Base-by-base conservation (phyloP, 768 basidiomycete genomes). In the Pholiota molesta region DNA sequence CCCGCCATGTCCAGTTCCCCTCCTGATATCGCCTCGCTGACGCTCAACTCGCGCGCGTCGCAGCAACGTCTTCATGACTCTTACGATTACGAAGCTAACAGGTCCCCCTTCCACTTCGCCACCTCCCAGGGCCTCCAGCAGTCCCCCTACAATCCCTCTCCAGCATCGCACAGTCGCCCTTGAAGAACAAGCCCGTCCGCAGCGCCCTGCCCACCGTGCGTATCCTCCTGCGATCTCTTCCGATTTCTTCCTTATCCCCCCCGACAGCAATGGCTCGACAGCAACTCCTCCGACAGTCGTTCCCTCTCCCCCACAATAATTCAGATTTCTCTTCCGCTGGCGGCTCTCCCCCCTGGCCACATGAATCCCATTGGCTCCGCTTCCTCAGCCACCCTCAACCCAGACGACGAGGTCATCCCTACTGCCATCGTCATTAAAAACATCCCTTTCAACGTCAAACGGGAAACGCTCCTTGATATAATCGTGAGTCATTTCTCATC, bases 381-480 rank as follows among this genome's bases (percentile, higher is more conserved):
- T 33, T 82, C 86, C 13, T 83, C 87, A 52, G 77, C 75, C 61
- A 80, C 77, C 71, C 59, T 49, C 60, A 83, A 77, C 62, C 69
- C 74, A 45, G 92, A 94, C 68, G 95, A 97, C 77, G 95, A 97
- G 75, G 84, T 97, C 75, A 99, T 99, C 78, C 97, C 97, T 59
- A 99, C 96, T 10, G 97, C 97, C 58, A 98, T 99, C 72, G 97
- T 99, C 73, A 98, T 99, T 77, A 99, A 99, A 87, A 98, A 98
- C 82, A 99, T 99, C 80, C 97, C 97, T 67, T 99, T 99, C 83
- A 95, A 95, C 71, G 95, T 98, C 67, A 94, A 95, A 79, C 90
- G 94, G 72, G 97, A 99, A 79, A 94, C 94, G 47, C 86, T 99
- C 68, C 88, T 99, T 71, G 90, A 92, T 79, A 95, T 98, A 74